Conservation (phyloP, 2,329 filamentous ascomycete species). For the Clonostachys rosea region DNA sequence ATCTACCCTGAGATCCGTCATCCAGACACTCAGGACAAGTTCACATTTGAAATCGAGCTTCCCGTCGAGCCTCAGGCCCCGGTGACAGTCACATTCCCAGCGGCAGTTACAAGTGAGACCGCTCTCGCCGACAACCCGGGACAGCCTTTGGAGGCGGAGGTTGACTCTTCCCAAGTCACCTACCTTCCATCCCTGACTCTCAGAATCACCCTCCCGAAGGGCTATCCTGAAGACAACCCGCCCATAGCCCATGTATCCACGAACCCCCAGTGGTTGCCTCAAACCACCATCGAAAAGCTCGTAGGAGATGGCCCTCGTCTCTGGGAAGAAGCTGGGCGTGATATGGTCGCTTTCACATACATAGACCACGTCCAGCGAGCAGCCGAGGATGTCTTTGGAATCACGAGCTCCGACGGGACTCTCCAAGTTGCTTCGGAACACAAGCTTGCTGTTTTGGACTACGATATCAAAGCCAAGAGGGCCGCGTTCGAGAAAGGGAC, state of each 20-base stretch:
- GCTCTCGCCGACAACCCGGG: constrained; percentile 3
- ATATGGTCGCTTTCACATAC: constrained; percentile 56
- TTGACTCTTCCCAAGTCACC: constrained; percentile 44
- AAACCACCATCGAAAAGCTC: constrained; percentile 39
- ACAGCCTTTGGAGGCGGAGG: neutral
- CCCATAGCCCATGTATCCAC: constrained; percentile 48
- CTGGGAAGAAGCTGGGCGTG: constrained; percentile 59
- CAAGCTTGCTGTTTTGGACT: constrained; percentile 71
- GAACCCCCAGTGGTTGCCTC: constrained; percentile 52
- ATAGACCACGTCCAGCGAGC: constrained; percentile 59
- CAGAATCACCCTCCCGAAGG: constrained; percentile 47
- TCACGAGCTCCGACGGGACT: constrained; percentile 39
- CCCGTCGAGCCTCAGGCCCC: constrained; percentile 50
- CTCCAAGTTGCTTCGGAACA: constrained; percentile 50
- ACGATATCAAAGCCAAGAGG: constrained; percentile 69
- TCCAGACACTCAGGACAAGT: constrained; percentile 27
- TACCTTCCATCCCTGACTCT: constrained; percentile 56
- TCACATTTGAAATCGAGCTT: constrained; percentile 50
- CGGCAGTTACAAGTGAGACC: constrained; percentile 17
- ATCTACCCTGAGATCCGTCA: constrained; percentile 63
- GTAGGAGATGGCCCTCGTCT: constrained; percentile 43
- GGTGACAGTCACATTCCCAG: constrained; percentile 54
- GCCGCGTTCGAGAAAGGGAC: constrained; percentile 77
- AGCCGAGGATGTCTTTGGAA: constrained; percentile 56
- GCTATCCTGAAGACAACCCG: constrained; percentile 50